phyloP scores from a whole-genome alignment of 768 basidiomycete genomes.

The Chlorophyllum brunneum region DNA sequence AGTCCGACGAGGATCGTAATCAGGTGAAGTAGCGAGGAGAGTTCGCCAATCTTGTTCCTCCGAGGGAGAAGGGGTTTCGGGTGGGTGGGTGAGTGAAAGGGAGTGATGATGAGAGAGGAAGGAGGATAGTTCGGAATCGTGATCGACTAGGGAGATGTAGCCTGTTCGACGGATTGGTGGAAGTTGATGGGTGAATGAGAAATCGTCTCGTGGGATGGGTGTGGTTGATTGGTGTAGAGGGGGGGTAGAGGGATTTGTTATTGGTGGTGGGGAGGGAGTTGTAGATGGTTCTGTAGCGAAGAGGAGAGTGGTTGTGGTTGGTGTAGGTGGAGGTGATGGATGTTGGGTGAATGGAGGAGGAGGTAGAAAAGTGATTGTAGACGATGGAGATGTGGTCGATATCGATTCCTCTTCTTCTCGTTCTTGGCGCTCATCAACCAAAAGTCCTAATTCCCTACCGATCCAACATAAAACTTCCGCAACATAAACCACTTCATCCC shows the following conservation, averaged over 20 bases:
- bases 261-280: not conserved
- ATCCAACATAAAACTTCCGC: conserved; percentile 71
- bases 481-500: conserved; percentile 64
- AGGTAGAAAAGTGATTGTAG: conserved; percentile 13
- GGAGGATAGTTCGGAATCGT: conserved; percentile 14
- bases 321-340: conserved; percentile 5
- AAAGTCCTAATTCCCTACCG: conserved; percentile 39
- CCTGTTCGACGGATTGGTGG: conserved; percentile 11
- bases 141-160: conserved; percentile 13
- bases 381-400: conserved; percentile 19
- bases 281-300: conserved; percentile 18
- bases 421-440: conserved; percentile 6
- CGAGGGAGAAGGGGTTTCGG: not conserved
- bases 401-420: conserved; percentile 7
- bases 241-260: not conserved
- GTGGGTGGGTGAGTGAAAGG: not conserved
- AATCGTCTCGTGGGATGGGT: not conserved
- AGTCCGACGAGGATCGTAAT: conserved; percentile 9
- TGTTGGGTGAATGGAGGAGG: conserved; percentile 8
- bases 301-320: conserved; percentile 19
- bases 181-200: conserved; percentile 2
- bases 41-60: not conserved
- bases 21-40: not conserved
- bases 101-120: conserved; percentile 4
- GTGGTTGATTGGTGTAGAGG: not conserved